Evolutionary conservation across 1,284 basidiomycete species (phyloP).

Genomic region (Moesziomyces aphidis): DNA sequence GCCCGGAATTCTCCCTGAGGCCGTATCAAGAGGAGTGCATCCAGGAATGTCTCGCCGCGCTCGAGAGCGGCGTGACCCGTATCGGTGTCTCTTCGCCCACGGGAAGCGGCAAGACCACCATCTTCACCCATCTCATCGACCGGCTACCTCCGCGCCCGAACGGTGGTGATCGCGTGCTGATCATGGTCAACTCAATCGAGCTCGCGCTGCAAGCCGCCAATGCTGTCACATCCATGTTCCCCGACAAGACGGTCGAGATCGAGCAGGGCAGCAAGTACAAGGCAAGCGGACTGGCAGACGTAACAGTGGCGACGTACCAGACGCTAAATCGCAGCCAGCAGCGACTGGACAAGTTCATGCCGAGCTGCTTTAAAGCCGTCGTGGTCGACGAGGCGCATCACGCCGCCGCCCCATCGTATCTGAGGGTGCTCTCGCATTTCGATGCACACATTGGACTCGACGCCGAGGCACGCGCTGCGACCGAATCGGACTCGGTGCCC

Average conservation of each 20-base stretch:
- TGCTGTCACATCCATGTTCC: conserved; percentile 78
- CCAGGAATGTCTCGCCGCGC: conserved; percentile 79
- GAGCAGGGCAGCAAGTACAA: conserved; percentile 84
- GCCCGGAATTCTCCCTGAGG: conserved; percentile 68
- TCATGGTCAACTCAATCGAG: conserved; percentile 88
- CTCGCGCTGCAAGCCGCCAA: conserved; percentile 87
- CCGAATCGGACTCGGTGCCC: conserved; percentile 71
- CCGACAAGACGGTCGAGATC: conserved; percentile 84
- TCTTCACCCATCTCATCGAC: conserved; percentile 73
- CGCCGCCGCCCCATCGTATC: conserved; percentile 88
- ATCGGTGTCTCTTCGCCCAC: conserved; percentile 94
- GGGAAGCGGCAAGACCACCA: conserved; percentile 86
- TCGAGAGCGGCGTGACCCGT: conserved; percentile 75
- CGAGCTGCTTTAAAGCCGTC: conserved; percentile 79
- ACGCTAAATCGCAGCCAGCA: conserved; percentile 76
- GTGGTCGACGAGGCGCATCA: conserved; percentile 85
- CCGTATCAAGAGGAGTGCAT: conserved; percentile 93
- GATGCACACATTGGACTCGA: conserved; percentile 69
- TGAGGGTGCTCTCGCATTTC: conserved; percentile 81
- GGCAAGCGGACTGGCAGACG: conserved; percentile 84
- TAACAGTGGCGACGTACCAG: conserved; percentile 92
- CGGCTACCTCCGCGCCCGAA: conserved; percentile 27
- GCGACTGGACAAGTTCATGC: conserved; percentile 84
- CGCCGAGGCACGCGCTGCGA: neutral
- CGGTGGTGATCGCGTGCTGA: conserved; percentile 73